phyloP scores from a whole-genome alignment of 768 basidiomycete species.

The Cyclocybe cylindracea region DNA sequence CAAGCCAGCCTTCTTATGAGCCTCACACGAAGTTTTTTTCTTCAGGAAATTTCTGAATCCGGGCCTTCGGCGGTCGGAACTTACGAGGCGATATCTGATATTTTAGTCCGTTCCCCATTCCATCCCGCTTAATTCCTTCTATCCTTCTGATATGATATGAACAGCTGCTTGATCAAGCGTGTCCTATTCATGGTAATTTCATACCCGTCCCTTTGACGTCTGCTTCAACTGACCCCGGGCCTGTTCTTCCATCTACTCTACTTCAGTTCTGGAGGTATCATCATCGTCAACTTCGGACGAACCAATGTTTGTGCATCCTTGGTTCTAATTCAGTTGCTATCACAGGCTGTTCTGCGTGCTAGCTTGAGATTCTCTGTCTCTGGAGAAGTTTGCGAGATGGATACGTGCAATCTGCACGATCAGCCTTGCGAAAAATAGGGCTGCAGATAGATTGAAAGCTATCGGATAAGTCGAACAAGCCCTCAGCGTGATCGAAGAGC shows the following conservation, averaged over 20 bases:
- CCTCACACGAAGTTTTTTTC: conserved; percentile 12
- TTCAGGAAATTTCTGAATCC: conserved; percentile 55
- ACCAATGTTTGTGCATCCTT: not conserved
- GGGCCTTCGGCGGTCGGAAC: conserved; percentile 57
- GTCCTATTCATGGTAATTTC: conserved; percentile 68
- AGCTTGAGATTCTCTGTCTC: conserved; percentile 67
- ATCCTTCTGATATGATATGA: conserved; percentile 15
- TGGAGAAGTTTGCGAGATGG: conserved; percentile 88
- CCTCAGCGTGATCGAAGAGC: conserved; percentile 68
- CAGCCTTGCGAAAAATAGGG: conserved; percentile 67
- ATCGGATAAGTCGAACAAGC: conserved; percentile 84
- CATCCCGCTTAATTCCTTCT: conserved; percentile 6
- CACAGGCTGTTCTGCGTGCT: conserved; percentile 74
- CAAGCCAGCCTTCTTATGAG: not conserved
- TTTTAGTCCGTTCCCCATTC: conserved; percentile 47
- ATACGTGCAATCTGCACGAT: conserved; percentile 83
- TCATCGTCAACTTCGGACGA: conserved; percentile 6
- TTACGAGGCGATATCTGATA: conserved; percentile 79
- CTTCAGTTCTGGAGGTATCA: conserved; percentile 76
- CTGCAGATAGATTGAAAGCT: conserved; percentile 70
- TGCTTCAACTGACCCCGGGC: conserved; percentile 8
- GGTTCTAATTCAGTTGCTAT: conserved; percentile 11
- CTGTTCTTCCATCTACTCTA: too few species aligned
- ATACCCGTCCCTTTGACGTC: conserved; percentile 5
- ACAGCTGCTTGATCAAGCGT: conserved; percentile 77